A percentile compares a stretch with the other conserved stretches of the same genome.
Conservation (phyloP, 1,284 basidiomycete genomes). For the Malassezia sympodialis region DNA sequence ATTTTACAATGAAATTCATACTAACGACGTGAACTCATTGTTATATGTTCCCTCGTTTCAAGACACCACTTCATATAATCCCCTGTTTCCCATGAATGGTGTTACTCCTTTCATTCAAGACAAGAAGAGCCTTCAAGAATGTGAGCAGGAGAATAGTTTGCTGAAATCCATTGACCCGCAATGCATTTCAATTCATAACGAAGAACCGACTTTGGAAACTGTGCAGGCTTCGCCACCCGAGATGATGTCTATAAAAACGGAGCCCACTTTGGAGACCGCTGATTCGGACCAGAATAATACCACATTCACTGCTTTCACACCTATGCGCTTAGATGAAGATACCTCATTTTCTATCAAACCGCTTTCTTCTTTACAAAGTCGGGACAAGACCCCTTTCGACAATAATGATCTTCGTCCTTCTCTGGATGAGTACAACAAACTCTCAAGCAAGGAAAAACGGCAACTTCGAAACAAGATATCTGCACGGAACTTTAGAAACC, state of each 20-base stretch:
- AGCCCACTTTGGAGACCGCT: not conserved
- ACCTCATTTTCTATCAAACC: not conserved
- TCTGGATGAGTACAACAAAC: conserved; percentile 88
- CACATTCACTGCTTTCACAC: conserved; percentile 9
- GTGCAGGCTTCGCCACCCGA: not conserved
- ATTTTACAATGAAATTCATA: not conserved
- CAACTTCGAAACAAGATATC: conserved; percentile 94
- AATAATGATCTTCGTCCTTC: conserved; percentile 52
- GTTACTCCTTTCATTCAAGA: conserved; percentile 7
- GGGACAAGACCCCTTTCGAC: not conserved
- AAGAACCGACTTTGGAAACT: not conserved
- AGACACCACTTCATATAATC: not conserved
- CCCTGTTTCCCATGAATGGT: not conserved
- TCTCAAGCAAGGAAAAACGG: conserved; percentile 88
- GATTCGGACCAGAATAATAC: not conserved
- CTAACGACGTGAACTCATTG: not conserved
- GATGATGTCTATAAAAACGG: not conserved
- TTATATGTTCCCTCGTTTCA: conserved; percentile 6
- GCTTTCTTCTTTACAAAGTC: not conserved
- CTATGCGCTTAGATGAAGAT: conserved; percentile 19
- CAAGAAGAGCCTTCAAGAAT: not conserved
- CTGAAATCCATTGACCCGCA: not conserved
- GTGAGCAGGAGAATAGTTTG: not conserved
- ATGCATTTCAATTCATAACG: not conserved
- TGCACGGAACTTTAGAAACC: conserved; percentile 83